Percentiles rank a stretch among this genome's conserved stretches.
These are phyloP conservation scores for Colletotrichum trifolii DNA, from an alignment of 2,329 filamentous ascomycete genomes.

Conservation along the genomic window DNA sequence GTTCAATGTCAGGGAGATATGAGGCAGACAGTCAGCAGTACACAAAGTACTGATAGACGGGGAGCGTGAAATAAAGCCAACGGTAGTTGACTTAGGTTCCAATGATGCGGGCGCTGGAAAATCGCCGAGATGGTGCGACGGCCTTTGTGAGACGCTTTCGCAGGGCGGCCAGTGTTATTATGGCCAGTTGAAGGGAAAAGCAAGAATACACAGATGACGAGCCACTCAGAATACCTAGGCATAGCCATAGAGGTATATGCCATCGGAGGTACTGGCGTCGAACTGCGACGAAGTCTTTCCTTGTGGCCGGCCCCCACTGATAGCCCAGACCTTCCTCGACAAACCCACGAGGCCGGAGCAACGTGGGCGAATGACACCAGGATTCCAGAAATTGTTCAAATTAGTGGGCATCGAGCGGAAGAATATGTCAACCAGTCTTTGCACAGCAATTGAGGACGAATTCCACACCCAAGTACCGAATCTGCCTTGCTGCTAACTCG, in stretches of 20 bases:
- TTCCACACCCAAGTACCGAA: neutral
- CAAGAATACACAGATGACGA: neutral
- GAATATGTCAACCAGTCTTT: constrained; percentile 26
- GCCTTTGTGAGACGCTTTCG: constrained; percentile 1
- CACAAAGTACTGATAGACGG: neutral
- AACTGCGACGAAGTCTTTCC: neutral
- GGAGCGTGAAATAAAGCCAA: neutral
- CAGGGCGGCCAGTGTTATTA: constrained; percentile 28
- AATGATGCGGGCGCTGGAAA: neutral
- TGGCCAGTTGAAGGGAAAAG: constrained; percentile 15
- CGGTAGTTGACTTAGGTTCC: constrained; percentile 3
- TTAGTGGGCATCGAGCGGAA: neutral
- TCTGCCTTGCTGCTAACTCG: constrained; percentile 33
- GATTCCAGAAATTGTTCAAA: no score
- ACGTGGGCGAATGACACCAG: constrained; percentile 1
- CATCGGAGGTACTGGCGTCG: no score
- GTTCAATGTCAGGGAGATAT: neutral
- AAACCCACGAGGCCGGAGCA: constrained; percentile 1
- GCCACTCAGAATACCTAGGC: no score
- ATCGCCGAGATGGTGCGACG: constrained; percentile 6
- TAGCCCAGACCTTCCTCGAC: constrained; percentile 8
- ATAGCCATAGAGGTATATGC: no score
- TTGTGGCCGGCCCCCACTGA: constrained; percentile 4
- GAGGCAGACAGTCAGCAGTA: no score
- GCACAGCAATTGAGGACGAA: constrained; percentile 23